Evolutionary conservation across 2,329 filamentous ascomycete genomes (phyloP).

Genomic region (Phaeosphaeriaceae sp.): DNA sequence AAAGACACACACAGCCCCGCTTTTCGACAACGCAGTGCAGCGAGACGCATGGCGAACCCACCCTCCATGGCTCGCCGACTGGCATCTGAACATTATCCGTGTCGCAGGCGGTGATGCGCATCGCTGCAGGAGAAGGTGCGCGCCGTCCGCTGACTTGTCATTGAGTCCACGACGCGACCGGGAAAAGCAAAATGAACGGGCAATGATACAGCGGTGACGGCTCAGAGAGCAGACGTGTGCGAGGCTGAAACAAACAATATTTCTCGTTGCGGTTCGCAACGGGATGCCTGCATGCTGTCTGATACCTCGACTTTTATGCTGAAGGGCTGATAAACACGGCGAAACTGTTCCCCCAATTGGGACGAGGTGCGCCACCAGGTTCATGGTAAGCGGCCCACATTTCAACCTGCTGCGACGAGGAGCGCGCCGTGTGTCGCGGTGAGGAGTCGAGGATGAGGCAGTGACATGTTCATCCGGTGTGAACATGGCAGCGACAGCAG

Average conservation of each 20-base stretch:
- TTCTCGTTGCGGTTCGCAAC: slow-evolving; percentile 4
- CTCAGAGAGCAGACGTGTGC: not conserved
- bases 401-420: not conserved
- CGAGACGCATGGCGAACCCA: slow-evolving; percentile 21
- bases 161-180: not conserved
- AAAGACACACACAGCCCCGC: slow-evolving; percentile 19
- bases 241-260: slow-evolving; percentile 20
- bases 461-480: not conserved
- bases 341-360: slow-evolving; percentile 1
- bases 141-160: slow-evolving; percentile 17
- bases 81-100: not conserved
- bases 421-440: not conserved
- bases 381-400: not conserved
- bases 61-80: slow-evolving; percentile 22
- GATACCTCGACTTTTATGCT: not conserved
- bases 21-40: slow-evolving; percentile 20
- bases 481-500: not conserved
- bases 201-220: not conserved
- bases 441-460: not conserved
- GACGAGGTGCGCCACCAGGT: not conserved
- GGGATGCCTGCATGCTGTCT: slow-evolving; percentile 3
- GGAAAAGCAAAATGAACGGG: not conserved
- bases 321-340: not conserved
- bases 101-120: not conserved
- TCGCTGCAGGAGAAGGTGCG: slow-evolving; percentile 5